These are phyloP conservation scores for Agrocybe pediades DNA, from an alignment of 768 basidiomycete species.

Conservation along the genomic window DNA sequence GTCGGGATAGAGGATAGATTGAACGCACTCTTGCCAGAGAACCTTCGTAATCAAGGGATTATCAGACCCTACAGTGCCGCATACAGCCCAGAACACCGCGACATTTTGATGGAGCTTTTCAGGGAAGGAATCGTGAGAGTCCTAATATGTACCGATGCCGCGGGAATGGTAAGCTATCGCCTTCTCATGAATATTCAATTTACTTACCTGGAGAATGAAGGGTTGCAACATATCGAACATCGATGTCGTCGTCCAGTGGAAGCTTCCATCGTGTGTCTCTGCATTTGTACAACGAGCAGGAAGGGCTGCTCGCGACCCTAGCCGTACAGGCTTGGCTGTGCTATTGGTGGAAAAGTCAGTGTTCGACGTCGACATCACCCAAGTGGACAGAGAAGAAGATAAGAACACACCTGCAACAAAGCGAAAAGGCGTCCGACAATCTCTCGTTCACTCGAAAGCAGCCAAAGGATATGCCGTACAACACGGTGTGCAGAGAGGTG, in stretches of 20 bases:
- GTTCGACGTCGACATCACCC: neutral
- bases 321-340: conserved; percentile 19
- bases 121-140: conserved; percentile 25
- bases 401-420: no score
- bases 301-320: conserved; percentile 24
- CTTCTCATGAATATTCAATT: neutral
- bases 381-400: neutral
- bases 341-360: conserved; percentile 23
- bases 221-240: conserved; percentile 33
- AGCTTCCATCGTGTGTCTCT: conserved; percentile 24
- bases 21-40: conserved; percentile 9
- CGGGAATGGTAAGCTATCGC: neutral
- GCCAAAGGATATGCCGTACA: conserved; percentile 11
- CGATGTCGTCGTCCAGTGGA: conserved; percentile 37
- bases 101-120: conserved; percentile 24
- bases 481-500: conserved; percentile 12
- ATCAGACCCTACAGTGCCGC: conserved; percentile 29
- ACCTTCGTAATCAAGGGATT: conserved; percentile 13
- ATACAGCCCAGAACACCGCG: conserved; percentile 21
- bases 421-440: neutral
- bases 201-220: conserved; percentile 6
- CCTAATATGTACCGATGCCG: neutral
- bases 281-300: conserved; percentile 33
- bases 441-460: conserved; percentile 14
- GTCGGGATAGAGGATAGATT: conserved; percentile 27